Evolutionary conservation across 2,329 filamentous ascomycete species (phyloP), one percentile per base, ranked within the genome.

Genomic region (Diplodia scrobiculata): DNA sequence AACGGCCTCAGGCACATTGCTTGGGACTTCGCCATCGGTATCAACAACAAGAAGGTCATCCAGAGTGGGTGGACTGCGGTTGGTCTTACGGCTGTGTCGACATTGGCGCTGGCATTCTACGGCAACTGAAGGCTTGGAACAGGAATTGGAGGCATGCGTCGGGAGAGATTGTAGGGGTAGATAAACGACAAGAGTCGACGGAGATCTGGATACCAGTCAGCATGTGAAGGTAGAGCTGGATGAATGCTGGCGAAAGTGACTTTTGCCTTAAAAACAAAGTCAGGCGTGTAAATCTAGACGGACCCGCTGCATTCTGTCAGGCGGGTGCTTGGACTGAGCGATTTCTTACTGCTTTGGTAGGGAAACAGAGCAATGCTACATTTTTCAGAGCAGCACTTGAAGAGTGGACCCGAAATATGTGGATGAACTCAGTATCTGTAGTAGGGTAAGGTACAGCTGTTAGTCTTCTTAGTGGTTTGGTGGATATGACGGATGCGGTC

Each of bases 1-100:
- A 91, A 90, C 74, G 89, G 89, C n/a, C 41, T 91, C 21, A 84
- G 89, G 74, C 89, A 91, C 84, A 81, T 91, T 81, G 74, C 82
- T 17, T 91, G 89, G 89, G 89, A 91, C 81, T 78, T 84, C 47
- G 87, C 86, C 62, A 80, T 80, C 71, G 81, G 83, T 60, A 84
- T 91, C 68, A 84, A 80, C 72, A 91, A 91, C 75, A 80, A 84
- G 78, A 80, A 84, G 73, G 88, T 91, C 68, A 85, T 86, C 71
- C 81, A 80, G 77, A 87, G 85, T 1, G 89, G 88, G 17, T 91
- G 87, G 86, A 75, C 81, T 48, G 86, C 86, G 36, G 78, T 90
- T 65, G 88, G 82, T 3, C 69, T 87, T 72, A 86, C 81, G 68
- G 78, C 82, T 54, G 76, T 81, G 48, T 62, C 55, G 25, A 51